Conservation (phyloP, 345 rosid species). For the Syzygium oleosum region DNA sequence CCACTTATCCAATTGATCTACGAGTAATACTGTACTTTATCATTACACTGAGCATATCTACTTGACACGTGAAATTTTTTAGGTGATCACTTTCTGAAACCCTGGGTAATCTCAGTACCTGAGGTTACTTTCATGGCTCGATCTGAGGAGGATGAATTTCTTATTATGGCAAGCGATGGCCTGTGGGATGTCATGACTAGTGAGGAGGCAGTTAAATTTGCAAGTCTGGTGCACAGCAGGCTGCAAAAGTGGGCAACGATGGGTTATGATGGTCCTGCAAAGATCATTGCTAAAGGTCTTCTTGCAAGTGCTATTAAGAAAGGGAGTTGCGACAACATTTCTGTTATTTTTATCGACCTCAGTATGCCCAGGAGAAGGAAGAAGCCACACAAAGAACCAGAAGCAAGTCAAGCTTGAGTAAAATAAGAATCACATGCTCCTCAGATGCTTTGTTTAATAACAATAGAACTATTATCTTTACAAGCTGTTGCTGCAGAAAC, state of each 20-base stretch:
- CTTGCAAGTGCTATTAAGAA: neutral
- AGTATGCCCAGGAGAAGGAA: slow-evolving; percentile 2
- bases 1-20: neutral
- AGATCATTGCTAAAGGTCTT: neutral
- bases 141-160: slow-evolving; percentile 23
- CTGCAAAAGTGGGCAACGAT: neutral
- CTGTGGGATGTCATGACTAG: slow-evolving; percentile 38
- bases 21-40: neutral
- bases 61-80: neutral
- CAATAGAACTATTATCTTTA: neutral
- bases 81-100: slow-evolving; percentile 35
- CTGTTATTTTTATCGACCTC: slow-evolving; percentile 10
- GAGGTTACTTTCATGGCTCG: slow-evolving; percentile 25
- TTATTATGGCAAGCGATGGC: slow-evolving; percentile 41
- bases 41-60: neutral
- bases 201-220: slow-evolving; percentile 22
- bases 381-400: neutral
- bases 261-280: neutral
- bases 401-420: slow-evolving; percentile 5
- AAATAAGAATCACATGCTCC: slow-evolving; percentile 2
- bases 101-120: slow-evolving; percentile 26
- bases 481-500: neutral
- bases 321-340: slow-evolving; percentile 7
- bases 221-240: slow-evolving; percentile 4
- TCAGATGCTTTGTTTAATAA: neutral